These are phyloP conservation scores for Rhipidocladum racemiflorum DNA, from an alignment of 176 grass and related monocot genomes.

Conservation along the genomic window DNA sequence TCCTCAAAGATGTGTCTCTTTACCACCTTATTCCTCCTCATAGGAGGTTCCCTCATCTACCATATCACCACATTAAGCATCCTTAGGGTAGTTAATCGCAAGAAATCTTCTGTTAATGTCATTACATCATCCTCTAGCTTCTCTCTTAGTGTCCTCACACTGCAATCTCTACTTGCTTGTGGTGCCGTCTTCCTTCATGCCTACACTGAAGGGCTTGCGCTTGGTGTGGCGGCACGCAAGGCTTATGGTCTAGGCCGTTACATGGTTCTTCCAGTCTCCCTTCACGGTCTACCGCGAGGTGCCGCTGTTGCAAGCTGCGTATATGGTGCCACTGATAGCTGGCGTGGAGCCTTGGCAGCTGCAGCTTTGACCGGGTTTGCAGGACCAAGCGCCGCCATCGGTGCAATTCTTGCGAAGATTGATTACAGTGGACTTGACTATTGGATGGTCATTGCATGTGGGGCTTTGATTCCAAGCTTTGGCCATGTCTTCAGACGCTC, in stretches of 20 bases:
- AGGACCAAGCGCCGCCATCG: conserved; percentile 70
- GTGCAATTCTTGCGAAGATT: conserved; percentile 77
- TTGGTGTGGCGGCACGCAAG: conserved; percentile 90
- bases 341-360: conserved; percentile 81
- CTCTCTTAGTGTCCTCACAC: conserved; percentile 71
- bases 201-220: conserved; percentile 79
- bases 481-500: conserved; percentile 61
- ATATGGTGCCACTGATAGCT: conserved; percentile 87
- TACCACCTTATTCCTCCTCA: conserved; percentile 50
- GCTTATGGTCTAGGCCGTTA: conserved; percentile 87
- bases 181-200: conserved; percentile 77
- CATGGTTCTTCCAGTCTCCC: conserved; percentile 93
- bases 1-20: conserved; percentile 78
- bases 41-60: conserved; percentile 55
- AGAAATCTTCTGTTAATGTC: conserved; percentile 61
- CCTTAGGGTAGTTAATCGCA: conserved; percentile 58
- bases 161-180: conserved; percentile 83
- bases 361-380: conserved; percentile 76
- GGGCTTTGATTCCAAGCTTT: conserved; percentile 79
- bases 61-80: conserved; percentile 47
- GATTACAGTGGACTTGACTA: conserved; percentile 81
- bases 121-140: conserved; percentile 45
- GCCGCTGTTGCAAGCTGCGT: conserved; percentile 84
- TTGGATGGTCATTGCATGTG: conserved; percentile 90
- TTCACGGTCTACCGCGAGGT: conserved; percentile 86